phyloP scores from a whole-genome alignment of 163 green algal genomes.

The Chlamydomonas reinhardtii region DNA sequence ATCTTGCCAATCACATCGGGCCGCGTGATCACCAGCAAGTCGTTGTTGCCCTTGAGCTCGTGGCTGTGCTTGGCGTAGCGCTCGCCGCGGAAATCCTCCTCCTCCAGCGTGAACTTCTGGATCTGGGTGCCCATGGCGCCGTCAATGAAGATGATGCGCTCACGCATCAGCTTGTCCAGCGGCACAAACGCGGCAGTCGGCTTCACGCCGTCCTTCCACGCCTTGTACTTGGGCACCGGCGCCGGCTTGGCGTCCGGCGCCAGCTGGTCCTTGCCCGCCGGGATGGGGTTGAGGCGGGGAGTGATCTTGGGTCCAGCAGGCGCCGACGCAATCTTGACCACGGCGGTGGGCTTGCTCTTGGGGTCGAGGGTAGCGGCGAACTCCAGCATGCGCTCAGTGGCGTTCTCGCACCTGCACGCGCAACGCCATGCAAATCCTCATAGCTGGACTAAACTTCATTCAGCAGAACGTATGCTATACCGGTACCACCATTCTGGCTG shows the following conservation, averaged over 20 bases:
- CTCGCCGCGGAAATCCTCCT: slow-evolving; percentile 91
- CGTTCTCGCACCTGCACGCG: slow-evolving; percentile 72
- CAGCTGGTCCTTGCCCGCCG: slow-evolving; percentile 64
- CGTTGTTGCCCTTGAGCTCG: slow-evolving; percentile 99
- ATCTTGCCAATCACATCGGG: slow-evolving; percentile 96
- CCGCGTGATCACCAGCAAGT: slow-evolving; percentile 95
- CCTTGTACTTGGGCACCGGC: slow-evolving; percentile 70
- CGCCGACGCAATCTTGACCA: slow-evolving; percentile 57
- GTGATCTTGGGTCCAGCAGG: slow-evolving; percentile 42
- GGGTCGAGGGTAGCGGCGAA: slow-evolving; percentile 90
- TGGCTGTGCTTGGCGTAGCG: slow-evolving; percentile 83
- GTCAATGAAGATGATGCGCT: slow-evolving; percentile 97
- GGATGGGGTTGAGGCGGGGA: slow-evolving; percentile 72
- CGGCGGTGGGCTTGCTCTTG: slow-evolving; percentile 82
- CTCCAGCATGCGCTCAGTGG: slow-evolving; percentile 94
- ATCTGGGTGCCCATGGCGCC: slow-evolving; percentile 98
- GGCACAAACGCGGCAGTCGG: slow-evolving; percentile 66
- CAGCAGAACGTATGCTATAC: too few relatives aligned
- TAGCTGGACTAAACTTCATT: too few relatives aligned
- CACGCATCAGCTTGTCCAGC: slow-evolving; percentile 60
- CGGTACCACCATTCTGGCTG: too few relatives aligned
- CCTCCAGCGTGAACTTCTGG: slow-evolving; percentile 92
- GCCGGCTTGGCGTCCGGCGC: slow-evolving; percentile 63
- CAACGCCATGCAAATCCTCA: too few relatives aligned
- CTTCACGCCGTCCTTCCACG: slow-evolving; percentile 56